Evolutionary conservation across 805 yeast species (phyloP).

Genomic region (Candida railenensis): DNA sequence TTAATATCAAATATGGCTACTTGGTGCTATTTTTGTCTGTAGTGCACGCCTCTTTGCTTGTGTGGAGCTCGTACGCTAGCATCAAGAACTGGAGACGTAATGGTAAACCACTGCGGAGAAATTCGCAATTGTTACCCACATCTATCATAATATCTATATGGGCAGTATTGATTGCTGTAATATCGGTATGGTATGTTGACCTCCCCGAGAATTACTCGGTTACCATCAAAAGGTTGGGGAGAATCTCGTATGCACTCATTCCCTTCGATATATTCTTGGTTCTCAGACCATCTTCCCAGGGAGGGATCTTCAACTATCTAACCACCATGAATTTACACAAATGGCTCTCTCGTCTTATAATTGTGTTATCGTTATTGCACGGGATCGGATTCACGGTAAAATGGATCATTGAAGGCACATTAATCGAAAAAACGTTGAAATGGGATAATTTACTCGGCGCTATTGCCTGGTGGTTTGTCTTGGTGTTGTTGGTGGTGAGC

Average conservation of each 20-base stretch:
- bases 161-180: constrained; percentile 23
- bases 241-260: constrained; percentile 56
- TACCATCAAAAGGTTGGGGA: constrained; percentile 56
- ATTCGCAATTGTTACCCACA: constrained; percentile 22
- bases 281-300: constrained; percentile 51
- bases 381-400: constrained; percentile 48
- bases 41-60: constrained; percentile 35
- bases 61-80: constrained; percentile 29
- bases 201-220: constrained; percentile 29
- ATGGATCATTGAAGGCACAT: constrained; percentile 44
- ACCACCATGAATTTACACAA: constrained; percentile 60
- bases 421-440: constrained; percentile 29
- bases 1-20: constrained; percentile 63
- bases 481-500: constrained; percentile 44
- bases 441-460: constrained; percentile 54
- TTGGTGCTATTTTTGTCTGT: constrained; percentile 43
- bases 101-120: constrained; percentile 14
- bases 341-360: constrained; percentile 65
- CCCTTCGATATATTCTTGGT: constrained; percentile 59
- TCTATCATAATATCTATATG: constrained; percentile 34
- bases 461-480: constrained; percentile 32
- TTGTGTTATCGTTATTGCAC: constrained; percentile 48
- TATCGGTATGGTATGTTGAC: constrained; percentile 34
- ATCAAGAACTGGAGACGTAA: constrained; percentile 35
- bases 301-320: constrained; percentile 36